Evolutionary conservation across 441 rosid genomes (phyloP).

Genomic region (Brassica balearica): DNA sequence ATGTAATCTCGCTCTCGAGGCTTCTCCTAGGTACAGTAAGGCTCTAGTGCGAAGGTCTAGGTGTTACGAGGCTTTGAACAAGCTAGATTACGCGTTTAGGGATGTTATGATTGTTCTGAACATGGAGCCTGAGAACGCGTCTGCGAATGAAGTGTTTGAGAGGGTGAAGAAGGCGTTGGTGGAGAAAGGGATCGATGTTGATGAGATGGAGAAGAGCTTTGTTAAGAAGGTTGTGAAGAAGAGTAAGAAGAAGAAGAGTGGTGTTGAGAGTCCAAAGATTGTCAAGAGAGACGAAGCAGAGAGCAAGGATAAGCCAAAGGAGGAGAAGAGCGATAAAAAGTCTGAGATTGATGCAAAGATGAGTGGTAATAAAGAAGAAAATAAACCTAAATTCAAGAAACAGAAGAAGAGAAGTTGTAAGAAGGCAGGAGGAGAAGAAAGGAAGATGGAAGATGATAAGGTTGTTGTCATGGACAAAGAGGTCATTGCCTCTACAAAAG

Average conservation of each 20-base stretch:
- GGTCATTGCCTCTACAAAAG: not conserved
- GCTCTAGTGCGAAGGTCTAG: not conserved
- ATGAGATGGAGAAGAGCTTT: not conserved
- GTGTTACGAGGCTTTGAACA: not conserved
- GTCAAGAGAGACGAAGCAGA: not conserved
- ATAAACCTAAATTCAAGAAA: not conserved
- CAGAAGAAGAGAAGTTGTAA: not conserved
- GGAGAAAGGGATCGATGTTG: not conserved
- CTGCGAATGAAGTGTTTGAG: not conserved
- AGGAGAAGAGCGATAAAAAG: not conserved
- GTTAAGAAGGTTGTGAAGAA: not conserved
- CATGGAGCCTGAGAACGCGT: not conserved
- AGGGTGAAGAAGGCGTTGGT: constrained; percentile 2
- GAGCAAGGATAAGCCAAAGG: not conserved
- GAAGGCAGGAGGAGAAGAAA: not conserved
- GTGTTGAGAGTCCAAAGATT: constrained; percentile 7
- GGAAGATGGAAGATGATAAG: constrained; percentile 5
- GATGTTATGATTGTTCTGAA: not conserved
- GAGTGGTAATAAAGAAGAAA: no score
- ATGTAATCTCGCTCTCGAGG: not conserved
- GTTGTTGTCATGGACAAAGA: constrained; percentile 8
- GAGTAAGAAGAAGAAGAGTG: not conserved
- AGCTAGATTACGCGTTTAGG: constrained; percentile 1
- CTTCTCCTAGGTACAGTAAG: constrained; percentile 11
- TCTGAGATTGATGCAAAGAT: constrained; percentile 3